Percentiles rank a stretch among this genome's conserved stretches.
Evolutionary conservation across 2,329 filamentous ascomycete genomes (phyloP).

Genomic region (Fusarium sp.): DNA sequence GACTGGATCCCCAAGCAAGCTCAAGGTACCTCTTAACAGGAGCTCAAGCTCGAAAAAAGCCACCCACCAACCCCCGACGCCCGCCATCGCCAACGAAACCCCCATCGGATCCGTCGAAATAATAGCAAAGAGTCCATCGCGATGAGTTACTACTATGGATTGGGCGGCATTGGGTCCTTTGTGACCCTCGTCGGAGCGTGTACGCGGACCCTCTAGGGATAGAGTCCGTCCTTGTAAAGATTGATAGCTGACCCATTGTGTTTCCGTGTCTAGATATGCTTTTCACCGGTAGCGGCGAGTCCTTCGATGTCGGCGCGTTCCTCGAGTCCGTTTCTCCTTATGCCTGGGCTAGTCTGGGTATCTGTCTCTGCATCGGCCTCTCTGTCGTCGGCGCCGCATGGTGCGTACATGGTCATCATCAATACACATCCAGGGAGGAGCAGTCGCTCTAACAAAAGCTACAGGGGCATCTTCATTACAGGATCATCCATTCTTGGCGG

Average conservation of each 20-base stretch:
- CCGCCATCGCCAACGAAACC: slow-evolving; percentile 29
- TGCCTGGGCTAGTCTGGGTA: slow-evolving; percentile 90
- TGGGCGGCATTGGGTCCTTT: slow-evolving; percentile 74
- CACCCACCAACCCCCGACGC: slow-evolving; percentile 27
- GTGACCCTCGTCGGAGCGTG: slow-evolving; percentile 81
- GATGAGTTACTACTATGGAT: slow-evolving; percentile 80
- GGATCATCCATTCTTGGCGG: slow-evolving; percentile 97
- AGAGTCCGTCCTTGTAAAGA: slow-evolving; percentile 9
- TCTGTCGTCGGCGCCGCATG: slow-evolving; percentile 98
- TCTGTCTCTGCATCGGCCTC: slow-evolving; percentile 92
- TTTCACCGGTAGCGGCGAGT: slow-evolving; percentile 94
- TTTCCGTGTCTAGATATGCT: slow-evolving; percentile 82
- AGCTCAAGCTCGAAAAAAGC: slow-evolving; percentile 43
- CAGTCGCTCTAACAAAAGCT: slow-evolving; percentile 28
- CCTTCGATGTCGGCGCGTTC: slow-evolving; percentile 96
- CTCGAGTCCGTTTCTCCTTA: slow-evolving; percentile 94
- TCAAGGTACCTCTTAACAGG: slow-evolving; percentile 43
- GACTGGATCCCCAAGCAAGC: slow-evolving; percentile 17
- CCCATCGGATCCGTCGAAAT: slow-evolving; percentile 33
- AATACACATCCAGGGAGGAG: not conserved
- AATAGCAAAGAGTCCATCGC: slow-evolving; percentile 44
- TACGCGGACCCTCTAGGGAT: slow-evolving; percentile 59
- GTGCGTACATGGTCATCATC: slow-evolving; percentile 61
- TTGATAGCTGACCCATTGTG: slow-evolving; percentile 25
- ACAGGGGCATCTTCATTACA: slow-evolving; percentile 98